Conservation (phyloP, 345 rosid genomes). For the Viola odorata region DNA sequence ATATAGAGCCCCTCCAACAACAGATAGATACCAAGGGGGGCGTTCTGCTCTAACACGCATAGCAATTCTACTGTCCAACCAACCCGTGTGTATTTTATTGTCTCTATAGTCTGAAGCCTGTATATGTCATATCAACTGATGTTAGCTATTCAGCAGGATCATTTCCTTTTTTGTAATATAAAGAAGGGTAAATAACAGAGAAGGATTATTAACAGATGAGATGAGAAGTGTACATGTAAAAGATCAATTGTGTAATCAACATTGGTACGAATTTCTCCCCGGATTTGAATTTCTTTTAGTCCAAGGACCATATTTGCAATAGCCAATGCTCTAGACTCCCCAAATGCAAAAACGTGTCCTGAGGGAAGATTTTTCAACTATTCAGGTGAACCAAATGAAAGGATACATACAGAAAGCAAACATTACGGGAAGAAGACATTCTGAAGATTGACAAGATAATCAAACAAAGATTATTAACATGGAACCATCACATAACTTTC, state of each 20-base stretch:
- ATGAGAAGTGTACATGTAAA: constrained; percentile 62
- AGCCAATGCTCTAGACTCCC: constrained; percentile 96
- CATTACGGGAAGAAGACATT: constrained; percentile 6
- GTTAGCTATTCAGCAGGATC: constrained; percentile 15
- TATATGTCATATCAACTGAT: constrained; percentile 12
- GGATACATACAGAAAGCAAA: background rate
- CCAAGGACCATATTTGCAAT: constrained; percentile 99
- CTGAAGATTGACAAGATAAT: background rate
- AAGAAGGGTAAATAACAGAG: background rate
- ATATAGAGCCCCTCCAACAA: constrained; percentile 94
- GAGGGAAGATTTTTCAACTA: constrained; percentile 13
- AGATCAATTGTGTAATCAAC: constrained; percentile 97
- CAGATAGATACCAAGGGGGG: constrained; percentile 99
- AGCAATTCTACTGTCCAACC: constrained; percentile 99
- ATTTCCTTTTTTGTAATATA: background rate
- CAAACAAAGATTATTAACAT: background rate
- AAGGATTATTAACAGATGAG: constrained; percentile 7
- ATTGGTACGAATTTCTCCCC: constrained; percentile 96
- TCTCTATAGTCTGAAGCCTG: constrained; percentile 97
- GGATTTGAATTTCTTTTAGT: constrained; percentile 96
- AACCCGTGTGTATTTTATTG: constrained; percentile 97
- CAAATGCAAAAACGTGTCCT: constrained; percentile 98
- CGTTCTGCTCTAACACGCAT: constrained; percentile 99
- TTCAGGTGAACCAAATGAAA: constrained; percentile 6
- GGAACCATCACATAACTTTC: too few relatives aligned